Conservation (phyloP, 1,284 basidiomycete genomes). For the Cryptococcus sp. region DNA sequence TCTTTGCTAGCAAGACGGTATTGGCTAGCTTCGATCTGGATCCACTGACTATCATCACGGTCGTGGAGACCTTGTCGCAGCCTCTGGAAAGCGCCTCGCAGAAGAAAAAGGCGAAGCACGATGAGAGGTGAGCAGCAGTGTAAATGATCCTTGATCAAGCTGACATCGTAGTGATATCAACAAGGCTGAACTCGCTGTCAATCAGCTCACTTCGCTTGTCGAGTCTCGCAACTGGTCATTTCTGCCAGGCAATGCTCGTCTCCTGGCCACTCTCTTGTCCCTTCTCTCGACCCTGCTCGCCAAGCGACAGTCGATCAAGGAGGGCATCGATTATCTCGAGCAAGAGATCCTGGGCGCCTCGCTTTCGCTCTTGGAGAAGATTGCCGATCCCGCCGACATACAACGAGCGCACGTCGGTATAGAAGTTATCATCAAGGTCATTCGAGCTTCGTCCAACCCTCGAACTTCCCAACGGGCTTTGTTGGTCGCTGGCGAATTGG, state of each 20-base stretch:
- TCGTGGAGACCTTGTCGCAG: slow-evolving; percentile 5
- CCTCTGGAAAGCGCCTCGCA: slow-evolving; percentile 27
- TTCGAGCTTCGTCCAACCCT: slow-evolving; percentile 85
- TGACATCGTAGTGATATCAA: too few species aligned
- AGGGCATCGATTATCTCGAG: slow-evolving; percentile 70
- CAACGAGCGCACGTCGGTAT: slow-evolving; percentile 50
- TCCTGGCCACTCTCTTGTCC: slow-evolving; percentile 69
- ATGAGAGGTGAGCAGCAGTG: slow-evolving; percentile 12
- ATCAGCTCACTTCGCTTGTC: slow-evolving; percentile 60
- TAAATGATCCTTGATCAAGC: too few species aligned
- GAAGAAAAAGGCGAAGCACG: slow-evolving; percentile 30
- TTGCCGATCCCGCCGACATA: slow-evolving; percentile 47
- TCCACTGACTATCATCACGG: slow-evolving; percentile 14
- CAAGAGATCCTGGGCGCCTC: slow-evolving; percentile 79
- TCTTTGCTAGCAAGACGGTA: slow-evolving; percentile 19
- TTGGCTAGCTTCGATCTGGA: slow-evolving; percentile 26
- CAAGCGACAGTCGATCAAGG: slow-evolving; percentile 42
- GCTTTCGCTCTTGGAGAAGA: slow-evolving; percentile 61
- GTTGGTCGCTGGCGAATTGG: slow-evolving; percentile 79
- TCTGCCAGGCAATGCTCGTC: slow-evolving; percentile 62
- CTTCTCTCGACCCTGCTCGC: slow-evolving; percentile 65
- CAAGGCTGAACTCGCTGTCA: slow-evolving; percentile 29
- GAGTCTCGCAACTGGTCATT: slow-evolving; percentile 64
- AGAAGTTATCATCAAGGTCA: slow-evolving; percentile 79
- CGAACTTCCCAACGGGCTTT: slow-evolving; percentile 92